Base-by-base conservation (phyloP, 2,329 filamentous ascomycete species). In the Neofusicoccum parvum region DNA sequence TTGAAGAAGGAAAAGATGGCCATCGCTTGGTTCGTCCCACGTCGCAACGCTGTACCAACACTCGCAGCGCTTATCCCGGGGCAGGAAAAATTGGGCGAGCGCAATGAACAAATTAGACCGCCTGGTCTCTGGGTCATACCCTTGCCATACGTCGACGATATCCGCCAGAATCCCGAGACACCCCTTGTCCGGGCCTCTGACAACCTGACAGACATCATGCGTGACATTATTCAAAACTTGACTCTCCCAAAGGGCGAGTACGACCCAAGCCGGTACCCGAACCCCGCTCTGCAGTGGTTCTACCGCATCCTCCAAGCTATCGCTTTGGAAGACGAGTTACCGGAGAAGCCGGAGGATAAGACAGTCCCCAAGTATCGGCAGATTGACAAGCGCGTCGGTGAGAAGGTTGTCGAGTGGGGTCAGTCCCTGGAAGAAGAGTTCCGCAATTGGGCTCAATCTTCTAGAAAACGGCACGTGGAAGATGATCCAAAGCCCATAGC, bases 291-390 rank as follows among this genome's bases (percentile, higher is more conserved):
- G 27, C 95, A 99, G 79, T 99, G 94, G 94, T 95, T 98, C 80
- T 99, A 98, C 82, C 90, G 88, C 68, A 96, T 99, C 51, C 81
- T 99, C 0, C 95, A 99, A 78, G 90, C 92, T 6, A 85, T 97
- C 65, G 95, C 95, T 0, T 83, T 99, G 0, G 94, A 97, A 41
- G 95, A 99, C 75, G 94, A 97, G 70, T 80, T 96, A 1, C 94
- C 94, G 0, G 89, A 91, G 20, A 79, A 85, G 51, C 82, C 86
- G 1, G 86, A 89, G 58, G 95, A 99, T 74, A 89, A 90, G 69
- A 98, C 95, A 0, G 75, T 92, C 14, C 95, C 95, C 1, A 92
- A 91, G 71, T 93, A 90, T 78, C 90, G 87, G 70, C 92, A 96
- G 70, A 98, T 99, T 64, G 87, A 93, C 76, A 98, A 96, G 80